phyloP scores from a whole-genome alignment of 192 early-diverging fungal genomes.

The Backusella morwellensis region DNA sequence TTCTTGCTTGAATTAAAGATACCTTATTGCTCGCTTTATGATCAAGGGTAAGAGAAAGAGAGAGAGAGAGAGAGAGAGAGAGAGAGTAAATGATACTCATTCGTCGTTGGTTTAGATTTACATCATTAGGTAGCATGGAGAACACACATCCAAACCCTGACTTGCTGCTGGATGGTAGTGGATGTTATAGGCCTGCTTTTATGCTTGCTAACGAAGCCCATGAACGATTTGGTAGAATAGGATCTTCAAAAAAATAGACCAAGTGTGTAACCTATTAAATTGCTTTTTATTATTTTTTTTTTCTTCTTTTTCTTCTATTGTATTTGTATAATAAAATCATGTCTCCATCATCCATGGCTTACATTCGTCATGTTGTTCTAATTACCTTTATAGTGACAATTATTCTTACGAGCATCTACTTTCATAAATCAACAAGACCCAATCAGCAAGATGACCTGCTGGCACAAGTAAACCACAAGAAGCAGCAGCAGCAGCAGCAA shows the following conservation, averaged over 20 bases:
- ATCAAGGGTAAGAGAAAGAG: constrained; percentile 61
- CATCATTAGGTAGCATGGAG: constrained; percentile 83
- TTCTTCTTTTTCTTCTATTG: not conserved
- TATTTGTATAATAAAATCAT: not conserved
- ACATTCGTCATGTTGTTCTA: not conserved
- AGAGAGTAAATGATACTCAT: not conserved
- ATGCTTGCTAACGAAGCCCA: constrained; percentile 53
- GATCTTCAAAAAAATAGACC: constrained; percentile 16
- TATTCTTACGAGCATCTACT: not conserved
- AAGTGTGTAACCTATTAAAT: constrained; percentile 1
- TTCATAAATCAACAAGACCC: not conserved
- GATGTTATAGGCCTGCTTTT: constrained; percentile 64
- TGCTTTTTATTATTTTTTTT: not conserved
- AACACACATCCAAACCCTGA: constrained; percentile 87
- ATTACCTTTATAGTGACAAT: not conserved
- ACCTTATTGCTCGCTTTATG: constrained; percentile 88
- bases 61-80: not conserved
- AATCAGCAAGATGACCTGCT: not conserved
- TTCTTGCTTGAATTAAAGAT: constrained; percentile 63
- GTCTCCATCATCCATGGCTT: constrained; percentile 8
- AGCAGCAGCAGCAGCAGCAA: not conserved
- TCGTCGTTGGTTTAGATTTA: constrained; percentile 60
- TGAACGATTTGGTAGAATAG: constrained; percentile 64
- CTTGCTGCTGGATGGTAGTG: constrained; percentile 42
- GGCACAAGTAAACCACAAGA: not conserved